These are phyloP conservation scores for Spathaspora jeffriesii DNA, from an alignment of 1,139 yeast genomes.

Conservation along the genomic window DNA sequence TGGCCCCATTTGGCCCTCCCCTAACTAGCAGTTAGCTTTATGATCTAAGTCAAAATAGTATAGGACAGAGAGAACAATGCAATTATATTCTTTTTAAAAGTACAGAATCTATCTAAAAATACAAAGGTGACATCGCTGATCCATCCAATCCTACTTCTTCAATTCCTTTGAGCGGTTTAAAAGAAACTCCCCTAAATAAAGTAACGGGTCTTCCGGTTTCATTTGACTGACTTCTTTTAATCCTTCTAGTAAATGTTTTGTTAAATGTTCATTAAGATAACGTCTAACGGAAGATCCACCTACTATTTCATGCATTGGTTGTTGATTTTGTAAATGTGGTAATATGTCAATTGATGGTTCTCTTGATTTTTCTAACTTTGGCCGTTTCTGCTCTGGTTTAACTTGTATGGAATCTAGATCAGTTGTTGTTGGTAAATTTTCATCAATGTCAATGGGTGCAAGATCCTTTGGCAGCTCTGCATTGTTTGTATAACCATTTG, in stretches of 20 bases:
- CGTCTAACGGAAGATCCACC: conserved; percentile 84
- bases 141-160: conserved; percentile 5
- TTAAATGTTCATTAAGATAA: conserved; percentile 73
- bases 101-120: conserved; percentile 1
- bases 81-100: background rate
- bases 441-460: background rate
- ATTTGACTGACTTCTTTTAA: conserved; percentile 58
- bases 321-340: conserved; percentile 6
- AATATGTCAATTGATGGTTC: conserved; percentile 6
- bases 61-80: background rate
- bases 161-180: conserved; percentile 47
- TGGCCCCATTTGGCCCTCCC: background rate
- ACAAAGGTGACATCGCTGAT: background rate
- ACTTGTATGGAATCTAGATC: conserved; percentile 8
- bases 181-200: conserved; percentile 69
- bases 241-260: conserved; percentile 68
- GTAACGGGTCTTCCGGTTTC: conserved; percentile 71
- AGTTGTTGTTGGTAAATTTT: conserved; percentile 9
- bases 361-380: conserved; percentile 9
- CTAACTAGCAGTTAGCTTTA: background rate
- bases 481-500: background rate
- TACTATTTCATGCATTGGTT: conserved; percentile 53
- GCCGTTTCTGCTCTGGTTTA: conserved; percentile 9
- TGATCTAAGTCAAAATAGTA: background rate
- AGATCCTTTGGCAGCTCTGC: background rate